These are phyloP conservation scores for Leishmania lainsoni DNA, from an alignment of 208 protist species.

Conservation along the genomic window DNA sequence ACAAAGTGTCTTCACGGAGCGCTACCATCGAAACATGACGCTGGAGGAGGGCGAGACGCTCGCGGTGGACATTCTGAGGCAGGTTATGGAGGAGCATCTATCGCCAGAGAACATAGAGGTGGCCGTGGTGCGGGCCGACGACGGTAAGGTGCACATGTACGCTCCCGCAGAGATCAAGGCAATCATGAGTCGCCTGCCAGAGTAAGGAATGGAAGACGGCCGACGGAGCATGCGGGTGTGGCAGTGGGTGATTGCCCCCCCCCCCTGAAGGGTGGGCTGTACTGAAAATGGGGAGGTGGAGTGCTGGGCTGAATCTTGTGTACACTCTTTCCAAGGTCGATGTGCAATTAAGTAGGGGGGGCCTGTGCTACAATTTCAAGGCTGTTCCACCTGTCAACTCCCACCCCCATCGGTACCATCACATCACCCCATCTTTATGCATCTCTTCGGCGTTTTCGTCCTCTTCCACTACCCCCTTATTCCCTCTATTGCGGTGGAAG, in stretches of 20 bases:
- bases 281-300: neutral
- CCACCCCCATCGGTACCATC: neutral
- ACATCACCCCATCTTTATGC: neutral
- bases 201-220: slow-evolving; percentile 14
- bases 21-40: slow-evolving; percentile 97
- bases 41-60: slow-evolving; percentile 96
- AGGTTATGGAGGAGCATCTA: slow-evolving; percentile 99
- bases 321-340: neutral
- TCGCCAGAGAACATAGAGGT: slow-evolving; percentile 98
- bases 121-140: slow-evolving; percentile 81
- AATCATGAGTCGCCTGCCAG: slow-evolving; percentile 83
- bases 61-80: slow-evolving; percentile 96
- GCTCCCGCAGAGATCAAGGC: slow-evolving; percentile 84
- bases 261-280: neutral
- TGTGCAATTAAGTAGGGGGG: neutral
- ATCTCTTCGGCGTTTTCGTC: neutral
- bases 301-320: neutral
- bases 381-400: neutral
- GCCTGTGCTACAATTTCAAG: neutral
- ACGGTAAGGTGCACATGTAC: slow-evolving; percentile 92
- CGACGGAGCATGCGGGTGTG: neutral
- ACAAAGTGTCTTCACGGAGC: slow-evolving; percentile 97
- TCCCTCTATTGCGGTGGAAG: neutral
- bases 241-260: neutral
- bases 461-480: neutral